A percentile compares a stretch with the other conserved stretches of the same genome.
Conservation (phyloP, 345 rosid genomes). For the Citrus cavaleriei region DNA sequence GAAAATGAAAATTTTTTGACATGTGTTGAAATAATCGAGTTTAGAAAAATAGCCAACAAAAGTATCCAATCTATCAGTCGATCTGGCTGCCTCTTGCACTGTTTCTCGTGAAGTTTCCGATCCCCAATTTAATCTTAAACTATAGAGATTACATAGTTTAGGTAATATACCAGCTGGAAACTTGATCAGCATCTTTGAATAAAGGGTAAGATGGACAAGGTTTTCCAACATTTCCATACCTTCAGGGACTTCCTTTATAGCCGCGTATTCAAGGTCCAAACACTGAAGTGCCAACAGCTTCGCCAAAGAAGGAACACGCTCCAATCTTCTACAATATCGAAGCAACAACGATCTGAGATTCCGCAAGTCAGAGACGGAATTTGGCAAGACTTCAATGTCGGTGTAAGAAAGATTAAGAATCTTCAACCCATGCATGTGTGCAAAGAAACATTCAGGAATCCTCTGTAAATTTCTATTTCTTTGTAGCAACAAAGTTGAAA, state of each 20-base stretch:
- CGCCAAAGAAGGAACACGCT: not conserved
- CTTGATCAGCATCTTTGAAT: rapidly evolving
- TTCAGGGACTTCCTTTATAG: not conserved
- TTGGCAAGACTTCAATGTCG: no score
- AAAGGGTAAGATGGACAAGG: not conserved
- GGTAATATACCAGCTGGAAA: not conserved
- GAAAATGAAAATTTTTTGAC: not conserved
- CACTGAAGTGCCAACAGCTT: not conserved
- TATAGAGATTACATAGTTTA: not conserved
- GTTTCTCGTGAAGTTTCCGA: not conserved
- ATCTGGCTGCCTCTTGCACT: not conserved
- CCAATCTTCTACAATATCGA: rapidly evolving
- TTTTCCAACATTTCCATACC: not conserved
- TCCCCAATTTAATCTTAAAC: not conserved
- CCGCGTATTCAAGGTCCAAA: not conserved
- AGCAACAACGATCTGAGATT: constrained; percentile 16
- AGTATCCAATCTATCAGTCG: not conserved
- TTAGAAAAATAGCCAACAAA: not conserved
- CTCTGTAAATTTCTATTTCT: not conserved
- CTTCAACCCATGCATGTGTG: not conserved
- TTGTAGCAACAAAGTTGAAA: not conserved
- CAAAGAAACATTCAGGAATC: constrained; percentile 13
- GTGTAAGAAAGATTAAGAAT: not conserved
- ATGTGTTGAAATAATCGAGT: not conserved
- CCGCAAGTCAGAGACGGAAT: not conserved